Conservation (phyloP, 805 yeast species). For the Myxozyma mucilagina region DNA sequence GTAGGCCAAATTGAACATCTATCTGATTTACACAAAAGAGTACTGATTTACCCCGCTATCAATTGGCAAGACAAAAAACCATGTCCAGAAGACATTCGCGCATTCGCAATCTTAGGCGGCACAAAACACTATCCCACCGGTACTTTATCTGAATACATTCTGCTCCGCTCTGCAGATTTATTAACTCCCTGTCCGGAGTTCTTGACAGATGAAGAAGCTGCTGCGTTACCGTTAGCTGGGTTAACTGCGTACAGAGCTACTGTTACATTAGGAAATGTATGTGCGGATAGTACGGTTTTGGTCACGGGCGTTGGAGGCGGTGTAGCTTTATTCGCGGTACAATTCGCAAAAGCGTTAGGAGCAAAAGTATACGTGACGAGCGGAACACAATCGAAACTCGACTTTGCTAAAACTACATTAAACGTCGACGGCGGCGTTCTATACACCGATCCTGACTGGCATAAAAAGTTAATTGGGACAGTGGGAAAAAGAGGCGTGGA, state of each 20-base stretch:
- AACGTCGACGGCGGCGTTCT: slow-evolving; percentile 29
- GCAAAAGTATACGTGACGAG: slow-evolving; percentile 33
- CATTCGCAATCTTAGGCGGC: slow-evolving; percentile 31
- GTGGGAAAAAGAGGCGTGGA: slow-evolving; percentile 12
- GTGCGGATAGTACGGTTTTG: slow-evolving; percentile 19
- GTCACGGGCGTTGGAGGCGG: slow-evolving; percentile 62
- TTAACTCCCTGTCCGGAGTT: slow-evolving; percentile 23
- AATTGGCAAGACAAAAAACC: slow-evolving; percentile 20
- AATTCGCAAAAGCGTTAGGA: slow-evolving; percentile 38
- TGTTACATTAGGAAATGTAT: slow-evolving; percentile 19
- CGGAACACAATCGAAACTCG: slow-evolving; percentile 27
- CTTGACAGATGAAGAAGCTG: slow-evolving; percentile 26
- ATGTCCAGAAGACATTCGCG: slow-evolving; percentile 19
- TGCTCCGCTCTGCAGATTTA: slow-evolving; percentile 14
- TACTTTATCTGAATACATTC: slow-evolving; percentile 24
- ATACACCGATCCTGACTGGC: slow-evolving; percentile 27
- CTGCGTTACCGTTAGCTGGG: slow-evolving; percentile 33
- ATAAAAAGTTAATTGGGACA: neutral
- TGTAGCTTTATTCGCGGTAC: slow-evolving; percentile 50
- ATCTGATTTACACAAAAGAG: slow-evolving; percentile 11
- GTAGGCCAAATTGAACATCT: slow-evolving; percentile 24
- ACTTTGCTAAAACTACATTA: slow-evolving; percentile 14
- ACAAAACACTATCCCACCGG: slow-evolving; percentile 26
- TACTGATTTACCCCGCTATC: slow-evolving; percentile 24
- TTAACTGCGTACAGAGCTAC: slow-evolving; percentile 34